Evolutionary conservation across 768 basidiomycete genomes (phyloP).

Genomic region (Leucosporidium scottii): DNA sequence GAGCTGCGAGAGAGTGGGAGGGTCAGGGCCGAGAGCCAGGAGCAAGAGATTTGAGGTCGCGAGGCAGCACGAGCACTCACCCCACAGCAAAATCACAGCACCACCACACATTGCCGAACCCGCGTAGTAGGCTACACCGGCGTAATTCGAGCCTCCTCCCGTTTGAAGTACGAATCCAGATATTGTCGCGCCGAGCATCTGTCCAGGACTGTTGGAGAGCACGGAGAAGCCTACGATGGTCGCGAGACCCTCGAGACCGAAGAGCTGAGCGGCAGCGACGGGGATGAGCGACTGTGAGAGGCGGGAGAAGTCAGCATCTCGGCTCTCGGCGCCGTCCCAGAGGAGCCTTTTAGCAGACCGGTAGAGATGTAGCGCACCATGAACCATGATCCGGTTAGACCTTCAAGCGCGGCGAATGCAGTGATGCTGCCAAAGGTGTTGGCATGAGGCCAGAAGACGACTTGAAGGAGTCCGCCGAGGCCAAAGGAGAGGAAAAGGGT

Average conservation of each 20-base stretch:
- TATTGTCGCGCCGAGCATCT: background rate
- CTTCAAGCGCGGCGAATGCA: conserved; percentile 22
- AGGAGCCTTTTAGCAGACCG: no score
- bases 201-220: background rate
- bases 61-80: no score
- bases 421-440: conserved; percentile 27
- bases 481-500: conserved; percentile 32
- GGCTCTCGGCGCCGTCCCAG: conserved; percentile 1
- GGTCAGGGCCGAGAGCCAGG: no score
- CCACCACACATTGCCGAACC: no score
- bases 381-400: no score
- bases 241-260: background rate
- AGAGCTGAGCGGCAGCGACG: background rate
- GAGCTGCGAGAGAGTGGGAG: no score
- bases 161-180: no score
- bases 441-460: conserved; percentile 37
- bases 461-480: conserved; percentile 26
- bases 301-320: conserved; percentile 14
- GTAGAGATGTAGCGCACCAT: no score
- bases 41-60: no score
- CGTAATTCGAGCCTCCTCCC: no score
- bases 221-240: background rate
- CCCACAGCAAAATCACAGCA: no score
- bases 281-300: background rate
- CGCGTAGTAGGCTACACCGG: no score